Conservation (phyloP, 2,329 filamentous ascomycete species). For the Berkeleyomyces basicola region DNA sequence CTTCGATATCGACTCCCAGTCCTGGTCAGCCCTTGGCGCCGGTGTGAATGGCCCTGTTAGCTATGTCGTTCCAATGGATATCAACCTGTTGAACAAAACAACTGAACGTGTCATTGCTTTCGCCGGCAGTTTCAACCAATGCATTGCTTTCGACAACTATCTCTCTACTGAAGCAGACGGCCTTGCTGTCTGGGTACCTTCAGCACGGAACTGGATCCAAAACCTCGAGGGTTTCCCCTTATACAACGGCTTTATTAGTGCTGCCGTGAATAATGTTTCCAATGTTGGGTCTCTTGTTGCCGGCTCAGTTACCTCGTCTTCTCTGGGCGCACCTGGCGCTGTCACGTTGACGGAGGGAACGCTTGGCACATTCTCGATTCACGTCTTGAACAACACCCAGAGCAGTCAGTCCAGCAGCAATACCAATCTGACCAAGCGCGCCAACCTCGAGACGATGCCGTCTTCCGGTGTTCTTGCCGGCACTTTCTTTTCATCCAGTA, state of each 20-base stretch:
- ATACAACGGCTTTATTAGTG: constrained; percentile 56
- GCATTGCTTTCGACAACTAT: constrained; percentile 51
- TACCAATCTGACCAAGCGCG: constrained; percentile 22
- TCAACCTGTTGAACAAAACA: constrained; percentile 57
- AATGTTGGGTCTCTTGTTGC: constrained; percentile 54
- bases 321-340: constrained; percentile 55
- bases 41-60: constrained; percentile 70
- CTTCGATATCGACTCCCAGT: constrained; percentile 50
- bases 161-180: constrained; percentile 47
- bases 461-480: constrained; percentile 57
- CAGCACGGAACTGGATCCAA: constrained; percentile 69
- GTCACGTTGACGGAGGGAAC: constrained; percentile 42
- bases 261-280: constrained; percentile 48
- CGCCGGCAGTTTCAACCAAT: constrained; percentile 60
- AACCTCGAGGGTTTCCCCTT: constrained; percentile 52
- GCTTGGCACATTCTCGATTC: constrained; percentile 40
- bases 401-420: constrained; percentile 23
- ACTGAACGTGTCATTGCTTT: constrained; percentile 63
- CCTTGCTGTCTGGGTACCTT: constrained; percentile 86
- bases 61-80: constrained; percentile 55
- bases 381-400: constrained; percentile 28
- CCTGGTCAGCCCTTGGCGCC: constrained; percentile 66
- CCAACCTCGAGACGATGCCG: neutral
- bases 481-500: constrained; percentile 53
- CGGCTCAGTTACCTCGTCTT: constrained; percentile 64